A percentile compares a stretch with the other conserved stretches of the same genome.
These are phyloP conservation scores for Wickerhamomyces chaumierensis DNA, from an alignment of 805 yeast species.

Conservation along the genomic window DNA sequence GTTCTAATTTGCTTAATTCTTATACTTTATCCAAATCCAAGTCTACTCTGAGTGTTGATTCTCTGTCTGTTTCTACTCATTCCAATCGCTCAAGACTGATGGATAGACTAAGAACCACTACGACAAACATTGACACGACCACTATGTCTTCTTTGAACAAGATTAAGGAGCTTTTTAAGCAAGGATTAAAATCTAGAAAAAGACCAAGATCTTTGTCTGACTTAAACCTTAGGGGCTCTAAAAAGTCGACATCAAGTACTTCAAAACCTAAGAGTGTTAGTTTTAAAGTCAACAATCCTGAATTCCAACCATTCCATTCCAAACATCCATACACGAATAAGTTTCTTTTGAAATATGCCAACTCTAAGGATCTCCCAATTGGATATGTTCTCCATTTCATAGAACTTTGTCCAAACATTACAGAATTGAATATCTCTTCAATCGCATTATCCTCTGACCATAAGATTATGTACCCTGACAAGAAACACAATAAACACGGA, in stretches of 20 bases:
- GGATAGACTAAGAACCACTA: constrained; percentile 4
- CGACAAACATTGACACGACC: constrained; percentile 1
- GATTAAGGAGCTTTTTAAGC: constrained; percentile 3
- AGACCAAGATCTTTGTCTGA: neutral
- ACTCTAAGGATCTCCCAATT: constrained; percentile 66
- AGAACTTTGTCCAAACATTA: constrained; percentile 54
- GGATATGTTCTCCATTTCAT: constrained; percentile 66
- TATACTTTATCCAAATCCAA: constrained; percentile 16
- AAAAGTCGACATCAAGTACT: neutral
- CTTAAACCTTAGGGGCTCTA: neutral
- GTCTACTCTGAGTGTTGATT: constrained; percentile 14
- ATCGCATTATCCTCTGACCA: constrained; percentile 61
- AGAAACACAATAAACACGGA: constrained; percentile 1
- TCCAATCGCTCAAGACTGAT: constrained; percentile 7
- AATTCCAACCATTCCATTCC: constrained; percentile 22
- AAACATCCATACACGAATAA: constrained; percentile 54
- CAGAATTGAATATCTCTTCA: constrained; percentile 43
- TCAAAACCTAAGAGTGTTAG: constrained; percentile 3
- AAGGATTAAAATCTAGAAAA: constrained; percentile 1
- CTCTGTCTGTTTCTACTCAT: constrained; percentile 9
- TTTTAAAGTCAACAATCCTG: constrained; percentile 5
- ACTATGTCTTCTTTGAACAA: constrained; percentile 2
- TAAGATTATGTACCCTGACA: constrained; percentile 23
- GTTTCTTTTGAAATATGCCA: constrained; percentile 49
- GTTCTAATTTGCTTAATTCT: constrained; percentile 24